A percentile compares a stretch with the other conserved stretches of the same genome.
Evolutionary conservation across 805 yeast genomes (phyloP).

Genomic region (Monosporozyma aerobia): DNA sequence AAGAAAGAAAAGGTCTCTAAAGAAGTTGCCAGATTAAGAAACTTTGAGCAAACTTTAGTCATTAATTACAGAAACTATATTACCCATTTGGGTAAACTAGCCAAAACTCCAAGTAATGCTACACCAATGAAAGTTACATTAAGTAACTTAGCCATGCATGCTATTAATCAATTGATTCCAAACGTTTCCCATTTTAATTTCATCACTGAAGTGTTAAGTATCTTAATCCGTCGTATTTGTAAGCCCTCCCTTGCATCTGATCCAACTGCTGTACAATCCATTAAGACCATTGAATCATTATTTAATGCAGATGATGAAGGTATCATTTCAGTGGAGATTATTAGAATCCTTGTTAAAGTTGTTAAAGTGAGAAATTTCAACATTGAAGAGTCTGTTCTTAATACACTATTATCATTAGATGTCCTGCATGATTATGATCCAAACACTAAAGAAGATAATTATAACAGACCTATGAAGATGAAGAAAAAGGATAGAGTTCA

Average conservation of each 20-base stretch:
- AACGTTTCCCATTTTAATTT: constrained; percentile 73
- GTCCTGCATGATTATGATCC: constrained; percentile 69
- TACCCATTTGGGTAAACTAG: constrained; percentile 39
- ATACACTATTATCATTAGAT: constrained; percentile 58
- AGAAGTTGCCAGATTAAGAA: constrained; percentile 70
- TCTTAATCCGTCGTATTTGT: constrained; percentile 59
- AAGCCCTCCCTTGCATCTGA: constrained; percentile 41
- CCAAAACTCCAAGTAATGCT: constrained; percentile 31
- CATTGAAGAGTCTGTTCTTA: constrained; percentile 76
- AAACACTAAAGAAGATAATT: constrained; percentile 39
- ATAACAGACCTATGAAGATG: constrained; percentile 36
- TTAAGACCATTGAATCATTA: constrained; percentile 59
- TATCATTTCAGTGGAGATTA: constrained; percentile 64
- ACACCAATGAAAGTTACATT: constrained; percentile 22
- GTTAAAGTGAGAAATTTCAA: constrained; percentile 64
- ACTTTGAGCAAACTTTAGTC: constrained; percentile 72
- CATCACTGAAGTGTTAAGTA: constrained; percentile 61
- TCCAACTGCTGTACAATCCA: constrained; percentile 45
- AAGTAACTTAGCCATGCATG: constrained; percentile 57
- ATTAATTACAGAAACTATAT: constrained; percentile 60
- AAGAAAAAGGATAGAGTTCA: constrained; percentile 86
- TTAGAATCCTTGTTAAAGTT: constrained; percentile 58
- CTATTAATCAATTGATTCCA: constrained; percentile 68
- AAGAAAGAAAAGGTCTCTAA: constrained; percentile 71
- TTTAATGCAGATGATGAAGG: constrained; percentile 77